Evolutionary conservation across 768 basidiomycete species (phyloP).

Genomic region (Lanmaoa pseudosensibilis): DNA sequence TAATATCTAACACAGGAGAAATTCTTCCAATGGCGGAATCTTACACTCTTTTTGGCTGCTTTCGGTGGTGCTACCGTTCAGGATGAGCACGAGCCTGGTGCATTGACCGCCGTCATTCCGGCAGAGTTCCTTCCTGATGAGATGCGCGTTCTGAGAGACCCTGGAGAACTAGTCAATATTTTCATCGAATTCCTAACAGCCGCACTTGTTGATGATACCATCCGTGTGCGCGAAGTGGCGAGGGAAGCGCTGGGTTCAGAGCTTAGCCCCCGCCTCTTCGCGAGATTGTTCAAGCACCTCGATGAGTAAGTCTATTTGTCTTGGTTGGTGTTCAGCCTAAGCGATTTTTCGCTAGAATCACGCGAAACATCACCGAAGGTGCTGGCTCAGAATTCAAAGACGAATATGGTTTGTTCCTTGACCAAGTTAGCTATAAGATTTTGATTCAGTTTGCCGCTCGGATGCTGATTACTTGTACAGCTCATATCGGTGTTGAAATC

Average conservation of each 20-base stretch:
- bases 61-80: constrained; percentile 65
- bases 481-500: constrained; percentile 74
- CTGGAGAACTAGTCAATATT: constrained; percentile 54
- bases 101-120: constrained; percentile 56
- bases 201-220: constrained; percentile 60
- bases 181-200: constrained; percentile 73
- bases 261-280: constrained; percentile 67
- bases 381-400: constrained; percentile 43
- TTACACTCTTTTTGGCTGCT: constrained; percentile 74
- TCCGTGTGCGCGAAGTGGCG: constrained; percentile 73
- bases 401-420: constrained; percentile 54
- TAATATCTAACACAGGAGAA: constrained; percentile 51
- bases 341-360: constrained; percentile 39
- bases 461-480: constrained; percentile 39
- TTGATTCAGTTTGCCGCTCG: not conserved
- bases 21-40: constrained; percentile 81
- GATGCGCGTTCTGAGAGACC: constrained; percentile 63
- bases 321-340: not conserved
- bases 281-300: constrained; percentile 65
- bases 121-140: constrained; percentile 64
- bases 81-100: constrained; percentile 50
- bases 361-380: constrained; percentile 50
- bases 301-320: constrained; percentile 57
- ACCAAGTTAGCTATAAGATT: constrained; percentile 53
- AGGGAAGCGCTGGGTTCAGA: constrained; percentile 81